phyloP scores from a whole-genome alignment of 2,329 filamentous ascomycete genomes.

The Dactylonectria estremocensis region DNA sequence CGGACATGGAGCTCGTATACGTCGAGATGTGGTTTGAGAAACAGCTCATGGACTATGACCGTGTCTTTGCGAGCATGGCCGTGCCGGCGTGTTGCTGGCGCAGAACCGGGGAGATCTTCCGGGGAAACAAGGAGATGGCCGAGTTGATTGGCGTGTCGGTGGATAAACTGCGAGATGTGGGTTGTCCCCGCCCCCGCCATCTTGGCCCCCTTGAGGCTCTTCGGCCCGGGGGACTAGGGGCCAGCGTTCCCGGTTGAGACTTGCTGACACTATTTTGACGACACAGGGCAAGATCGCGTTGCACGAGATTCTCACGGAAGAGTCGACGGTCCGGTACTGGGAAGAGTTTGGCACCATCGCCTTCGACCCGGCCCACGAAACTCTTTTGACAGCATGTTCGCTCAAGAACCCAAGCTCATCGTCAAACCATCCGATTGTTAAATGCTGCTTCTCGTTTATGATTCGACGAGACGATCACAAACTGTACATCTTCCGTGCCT shows the following conservation, averaged over 20 bases:
- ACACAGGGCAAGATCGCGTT: conserved; percentile 90
- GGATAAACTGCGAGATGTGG: conserved; percentile 89
- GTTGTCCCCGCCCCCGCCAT: conserved; percentile 54
- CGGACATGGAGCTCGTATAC: conserved; percentile 92
- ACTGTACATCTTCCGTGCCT: conserved; percentile 75
- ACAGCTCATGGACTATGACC: conserved; percentile 97
- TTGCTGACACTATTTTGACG: conserved; percentile 37
- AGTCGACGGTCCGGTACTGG: conserved; percentile 97
- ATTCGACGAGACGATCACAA: conserved; percentile 96
- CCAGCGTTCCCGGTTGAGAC: neutral
- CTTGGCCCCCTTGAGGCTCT: conserved; percentile 21
- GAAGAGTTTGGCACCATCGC: conserved; percentile 99
- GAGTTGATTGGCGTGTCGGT: conserved; percentile 95
- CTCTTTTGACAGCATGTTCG: conserved; percentile 92
- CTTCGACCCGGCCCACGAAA: conserved; percentile 94
- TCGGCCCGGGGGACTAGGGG: conserved; percentile 5
- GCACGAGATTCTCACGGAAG: conserved; percentile 95
- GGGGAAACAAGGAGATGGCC: conserved; percentile 99
- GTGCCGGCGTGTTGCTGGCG: conserved; percentile 98
- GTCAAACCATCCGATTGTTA: conserved; percentile 80
- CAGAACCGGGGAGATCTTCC: conserved; percentile 95
- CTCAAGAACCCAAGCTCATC: conserved; percentile 85
- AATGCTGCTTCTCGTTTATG: conserved; percentile 98
- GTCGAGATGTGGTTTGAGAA: conserved; percentile 99
- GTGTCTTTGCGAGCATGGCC: conserved; percentile 98